Evolutionary conservation across 2,329 filamentous ascomycete genomes (phyloP).

Genomic region (Keithomyces neogunnii): DNA sequence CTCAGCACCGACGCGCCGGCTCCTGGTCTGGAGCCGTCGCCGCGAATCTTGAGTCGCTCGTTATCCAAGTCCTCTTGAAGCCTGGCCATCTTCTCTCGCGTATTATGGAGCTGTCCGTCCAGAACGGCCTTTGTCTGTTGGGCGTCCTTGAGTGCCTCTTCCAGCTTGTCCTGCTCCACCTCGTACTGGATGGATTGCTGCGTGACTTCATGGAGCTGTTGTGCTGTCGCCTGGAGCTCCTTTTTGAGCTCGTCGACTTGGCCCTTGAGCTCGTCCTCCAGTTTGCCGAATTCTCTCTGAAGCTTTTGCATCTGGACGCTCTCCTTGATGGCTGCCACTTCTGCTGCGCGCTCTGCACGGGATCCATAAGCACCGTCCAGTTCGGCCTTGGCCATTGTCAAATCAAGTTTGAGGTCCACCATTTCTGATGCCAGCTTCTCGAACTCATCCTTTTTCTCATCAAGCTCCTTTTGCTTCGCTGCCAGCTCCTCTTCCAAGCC

Average conservation of each 20-base stretch:
- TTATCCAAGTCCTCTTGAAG: slow-evolving; percentile 44
- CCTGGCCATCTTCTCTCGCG: slow-evolving; percentile 27
- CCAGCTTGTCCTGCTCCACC: slow-evolving; percentile 35
- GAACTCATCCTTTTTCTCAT: slow-evolving; percentile 41
- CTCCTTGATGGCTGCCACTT: slow-evolving; percentile 45
- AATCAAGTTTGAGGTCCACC: slow-evolving; percentile 52
- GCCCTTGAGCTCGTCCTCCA: slow-evolving; percentile 41
- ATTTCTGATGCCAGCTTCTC: slow-evolving; percentile 42
- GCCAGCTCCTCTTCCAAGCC: slow-evolving; percentile 17
- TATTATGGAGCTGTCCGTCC: slow-evolving; percentile 31
- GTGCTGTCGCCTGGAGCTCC: slow-evolving; percentile 41
- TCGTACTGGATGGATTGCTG: slow-evolving; percentile 42
- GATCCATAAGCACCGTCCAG: slow-evolving; percentile 54
- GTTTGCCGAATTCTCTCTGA: slow-evolving; percentile 37
- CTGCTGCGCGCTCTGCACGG: slow-evolving; percentile 49
- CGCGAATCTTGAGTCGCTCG: slow-evolving; percentile 36
- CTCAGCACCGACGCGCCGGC: slow-evolving; percentile 44
- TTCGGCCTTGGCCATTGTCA: slow-evolving; percentile 52
- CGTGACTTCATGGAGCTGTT: slow-evolving; percentile 45
- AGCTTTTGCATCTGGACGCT: slow-evolving; percentile 37
- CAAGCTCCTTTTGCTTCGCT: slow-evolving; percentile 33
- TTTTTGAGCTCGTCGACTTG: slow-evolving; percentile 42
- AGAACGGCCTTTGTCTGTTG: slow-evolving; percentile 25
- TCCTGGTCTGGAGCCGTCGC: slow-evolving; percentile 24
- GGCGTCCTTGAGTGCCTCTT: slow-evolving; percentile 18